These are phyloP conservation scores for Aureobasidium namibiae DNA, from an alignment of 2,329 filamentous ascomycete genomes.

Conservation along the genomic window DNA sequence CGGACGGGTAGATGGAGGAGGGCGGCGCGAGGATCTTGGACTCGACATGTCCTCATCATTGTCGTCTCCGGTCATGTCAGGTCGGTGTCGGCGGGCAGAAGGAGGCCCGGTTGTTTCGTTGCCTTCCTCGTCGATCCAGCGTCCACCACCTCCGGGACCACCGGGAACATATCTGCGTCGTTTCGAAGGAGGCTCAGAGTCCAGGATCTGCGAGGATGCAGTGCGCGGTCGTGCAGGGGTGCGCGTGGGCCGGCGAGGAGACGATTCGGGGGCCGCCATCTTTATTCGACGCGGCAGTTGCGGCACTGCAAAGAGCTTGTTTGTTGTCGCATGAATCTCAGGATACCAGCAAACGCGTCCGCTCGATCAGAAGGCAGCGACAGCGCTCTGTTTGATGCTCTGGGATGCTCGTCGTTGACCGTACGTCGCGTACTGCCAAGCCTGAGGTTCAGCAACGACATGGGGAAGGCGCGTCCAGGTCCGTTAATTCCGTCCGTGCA, in stretches of 20 bases:
- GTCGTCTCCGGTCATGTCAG: conserved; percentile 10
- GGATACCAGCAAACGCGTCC: neutral
- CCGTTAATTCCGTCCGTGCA: neutral
- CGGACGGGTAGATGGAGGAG: conserved; percentile 20
- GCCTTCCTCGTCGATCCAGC: conserved; percentile 69
- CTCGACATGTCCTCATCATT: conserved; percentile 12
- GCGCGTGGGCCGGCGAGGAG: conserved; percentile 22
- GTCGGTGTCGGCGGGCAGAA: conserved; percentile 8
- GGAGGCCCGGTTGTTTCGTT: conserved; percentile 41
- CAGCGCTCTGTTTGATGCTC: neutral
- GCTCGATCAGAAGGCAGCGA: neutral
- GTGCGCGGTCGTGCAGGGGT: conserved; percentile 22
- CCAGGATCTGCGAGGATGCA: conserved; percentile 23
- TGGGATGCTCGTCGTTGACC: neutral
- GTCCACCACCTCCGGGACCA: conserved; percentile 74
- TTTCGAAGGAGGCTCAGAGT: conserved; percentile 37
- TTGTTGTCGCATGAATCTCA: conserved; percentile 5
- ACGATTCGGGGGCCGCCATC: conserved; percentile 21
- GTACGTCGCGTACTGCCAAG: neutral
- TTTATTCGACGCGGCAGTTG: conserved; percentile 10
- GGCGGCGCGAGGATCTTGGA: conserved; percentile 15
- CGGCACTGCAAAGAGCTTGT: neutral
- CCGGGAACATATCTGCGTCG: conserved; percentile 66
- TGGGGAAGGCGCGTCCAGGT: neutral
- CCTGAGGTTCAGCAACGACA: neutral